A percentile compares a stretch with the other conserved stretches of the same genome.
phyloP scores from a whole-genome alignment of 441 rosid species.

The Breynia disticha region DNA sequence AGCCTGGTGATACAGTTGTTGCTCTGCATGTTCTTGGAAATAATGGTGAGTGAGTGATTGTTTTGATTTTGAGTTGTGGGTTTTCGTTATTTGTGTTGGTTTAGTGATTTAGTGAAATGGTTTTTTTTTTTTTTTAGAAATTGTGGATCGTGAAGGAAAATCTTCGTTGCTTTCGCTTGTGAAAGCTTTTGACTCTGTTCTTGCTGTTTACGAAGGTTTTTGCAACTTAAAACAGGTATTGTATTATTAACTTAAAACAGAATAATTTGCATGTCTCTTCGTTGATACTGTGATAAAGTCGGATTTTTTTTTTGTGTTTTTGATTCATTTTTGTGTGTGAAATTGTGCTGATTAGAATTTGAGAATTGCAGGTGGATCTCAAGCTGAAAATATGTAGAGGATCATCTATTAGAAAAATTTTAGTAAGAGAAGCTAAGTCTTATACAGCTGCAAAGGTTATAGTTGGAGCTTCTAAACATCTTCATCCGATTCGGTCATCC shows the following conservation, averaged over 20 bases:
- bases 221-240: conserved; percentile 87
- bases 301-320: not conserved
- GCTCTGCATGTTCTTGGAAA: conserved; percentile 74
- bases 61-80: not conserved
- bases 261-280: no score
- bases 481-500: conserved; percentile 48
- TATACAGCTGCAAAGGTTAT: conserved; percentile 48
- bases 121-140: conserved; percentile 33
- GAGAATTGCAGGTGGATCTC: conserved; percentile 65
- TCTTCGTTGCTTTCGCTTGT: conserved; percentile 71
- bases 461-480: conserved; percentile 49
- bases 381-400: conserved; percentile 89
- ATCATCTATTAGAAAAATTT: conserved; percentile 43
- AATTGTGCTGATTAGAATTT: not conserved
- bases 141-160: conserved; percentile 66
- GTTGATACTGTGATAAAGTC: no score
- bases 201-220: conserved; percentile 85
- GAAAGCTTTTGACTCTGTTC: conserved; percentile 65
- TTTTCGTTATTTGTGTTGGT: conserved; percentile 16
- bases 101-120: conserved; percentile 39
- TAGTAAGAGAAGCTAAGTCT: conserved; percentile 65
- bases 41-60: conserved; percentile 30
- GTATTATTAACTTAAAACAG: no score
- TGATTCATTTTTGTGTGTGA: not conserved
- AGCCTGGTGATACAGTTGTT: conserved; percentile 73